These are phyloP conservation scores for Rhizopus delemar DNA, from an alignment of 371 early-diverging fungal species.

Conservation along the genomic window DNA sequence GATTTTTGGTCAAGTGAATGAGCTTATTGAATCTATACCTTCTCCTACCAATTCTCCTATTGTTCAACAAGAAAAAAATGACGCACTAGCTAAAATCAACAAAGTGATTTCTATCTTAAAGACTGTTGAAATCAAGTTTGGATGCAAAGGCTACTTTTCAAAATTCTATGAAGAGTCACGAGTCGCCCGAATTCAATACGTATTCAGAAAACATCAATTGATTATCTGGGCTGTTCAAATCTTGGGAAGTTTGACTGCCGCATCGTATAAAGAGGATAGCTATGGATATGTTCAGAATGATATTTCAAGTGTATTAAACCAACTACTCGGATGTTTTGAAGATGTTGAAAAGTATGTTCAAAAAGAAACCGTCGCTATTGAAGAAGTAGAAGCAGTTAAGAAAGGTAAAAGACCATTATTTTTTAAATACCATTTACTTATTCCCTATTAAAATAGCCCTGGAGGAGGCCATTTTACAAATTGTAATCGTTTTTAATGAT, in stretches of 20 bases:
- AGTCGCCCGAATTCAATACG: constrained; percentile 30
- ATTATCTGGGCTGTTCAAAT: constrained; percentile 54
- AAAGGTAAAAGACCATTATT: constrained; percentile 21
- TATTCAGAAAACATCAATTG: constrained; percentile 48
- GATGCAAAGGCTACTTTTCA: neutral
- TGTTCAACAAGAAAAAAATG: constrained; percentile 7
- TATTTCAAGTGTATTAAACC: constrained; percentile 47
- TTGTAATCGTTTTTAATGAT: constrained; percentile 42
- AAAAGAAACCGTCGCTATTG: constrained; percentile 15
- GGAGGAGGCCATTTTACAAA: constrained; percentile 55
- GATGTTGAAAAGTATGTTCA: constrained; percentile 37
- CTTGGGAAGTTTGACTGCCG: constrained; percentile 47
- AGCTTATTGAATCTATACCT: constrained; percentile 7
- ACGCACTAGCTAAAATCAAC: neutral
- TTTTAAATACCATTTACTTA: neutral
- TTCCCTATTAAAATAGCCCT: constrained; percentile 33
- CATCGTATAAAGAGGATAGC: constrained; percentile 55
- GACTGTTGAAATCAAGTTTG: constrained; percentile 11
- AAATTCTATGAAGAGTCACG: constrained; percentile 31
- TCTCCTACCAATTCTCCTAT: constrained; percentile 9
- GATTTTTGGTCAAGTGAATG: constrained; percentile 17
- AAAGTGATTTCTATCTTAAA: constrained; percentile 8
- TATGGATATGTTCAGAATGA: constrained; percentile 61
- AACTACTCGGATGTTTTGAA: constrained; percentile 43
- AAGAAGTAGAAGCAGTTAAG: constrained; percentile 32